Evolutionary conservation across 2,329 filamentous ascomycete species (phyloP), one percentile per base, ranked within the genome.

Genomic region (Neodidymelliopsis sp.): DNA sequence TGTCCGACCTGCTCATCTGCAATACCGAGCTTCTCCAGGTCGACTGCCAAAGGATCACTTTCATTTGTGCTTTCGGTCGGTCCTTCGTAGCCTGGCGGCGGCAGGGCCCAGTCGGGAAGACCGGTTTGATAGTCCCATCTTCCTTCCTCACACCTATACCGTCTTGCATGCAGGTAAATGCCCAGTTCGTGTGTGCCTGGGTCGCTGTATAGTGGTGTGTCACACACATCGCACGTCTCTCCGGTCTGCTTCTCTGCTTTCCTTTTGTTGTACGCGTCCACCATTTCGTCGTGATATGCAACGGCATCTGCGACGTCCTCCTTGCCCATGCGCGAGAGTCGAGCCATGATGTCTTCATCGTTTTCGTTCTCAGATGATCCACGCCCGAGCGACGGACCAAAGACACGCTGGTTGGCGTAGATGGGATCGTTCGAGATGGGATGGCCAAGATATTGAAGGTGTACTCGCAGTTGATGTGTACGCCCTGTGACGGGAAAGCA

Each of bases 371-470:
- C 80, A 3, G 83, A 85, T 38, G 93, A 87, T 11, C 79, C 77
- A 37, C 77, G 83, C 12, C 90, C 94, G 0, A 99, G 83, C 8
- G 87, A 82, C 1, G 87, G 79, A 0, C 94, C 94, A 80, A 96
- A 99, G 9, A 99, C 94, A 48, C 86, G 86, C 67, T 90, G 86
- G 69, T 99, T 99, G 63, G 90, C 91, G 72, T 99, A 99, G 62
- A 99, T 97, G 6, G 94, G 94, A 68, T 99, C 94, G 71, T 99
- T 99, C 57, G 91, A 87, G 61, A 99, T 97, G 2, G 94, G 94
- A 68, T 97, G 89, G 1, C 94, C 94, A 3, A 99, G 79, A 71
- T 90, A 96, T 69, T 99, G 94, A 12, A 99, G 81, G 66, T 99
- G 94, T 13, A 99, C 94, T 24, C 94, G 86, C 37, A 99, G 83